Percentiles rank a stretch among this genome's conserved stretches.
Conservation (phyloP, 1,284 basidiomycete species). For the Limonomyces culmigenus region DNA sequence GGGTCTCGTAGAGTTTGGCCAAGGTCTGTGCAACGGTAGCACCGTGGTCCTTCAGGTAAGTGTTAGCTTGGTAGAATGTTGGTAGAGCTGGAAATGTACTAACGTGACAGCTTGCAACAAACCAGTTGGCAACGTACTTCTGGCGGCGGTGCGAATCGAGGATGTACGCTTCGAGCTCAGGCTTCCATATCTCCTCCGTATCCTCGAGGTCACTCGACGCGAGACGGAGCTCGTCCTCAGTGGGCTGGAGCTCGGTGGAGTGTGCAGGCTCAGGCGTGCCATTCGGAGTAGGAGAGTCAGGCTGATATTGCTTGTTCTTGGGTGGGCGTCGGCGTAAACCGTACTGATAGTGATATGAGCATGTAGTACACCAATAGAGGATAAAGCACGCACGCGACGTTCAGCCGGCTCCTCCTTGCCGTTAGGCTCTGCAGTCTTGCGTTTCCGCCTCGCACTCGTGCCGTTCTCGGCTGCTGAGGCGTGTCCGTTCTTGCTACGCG, state of each 20-base stretch:
- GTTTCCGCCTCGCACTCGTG: too few species aligned
- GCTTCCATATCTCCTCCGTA: slow-evolving; percentile 55
- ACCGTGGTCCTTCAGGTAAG: slow-evolving; percentile 41
- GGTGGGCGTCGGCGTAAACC: slow-evolving; percentile 23
- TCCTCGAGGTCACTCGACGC: slow-evolving; percentile 64
- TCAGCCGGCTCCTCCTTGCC: too few species aligned
- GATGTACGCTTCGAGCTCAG: slow-evolving; percentile 48
- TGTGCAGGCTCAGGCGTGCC: too few species aligned
- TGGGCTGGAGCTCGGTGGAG: slow-evolving; percentile 16
- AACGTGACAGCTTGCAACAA: slow-evolving; percentile 45
- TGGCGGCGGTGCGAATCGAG: slow-evolving; percentile 55
- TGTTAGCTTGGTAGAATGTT: slow-evolving; percentile 3
- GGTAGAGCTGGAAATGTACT: slow-evolving; percentile 12
- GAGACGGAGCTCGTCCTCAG: slow-evolving; percentile 29
- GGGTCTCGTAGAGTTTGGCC: slow-evolving; percentile 46
- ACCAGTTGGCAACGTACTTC: slow-evolving; percentile 53
- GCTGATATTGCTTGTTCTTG: slow-evolving; percentile 21
- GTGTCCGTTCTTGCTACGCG: too few species aligned
- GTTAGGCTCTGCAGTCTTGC: too few species aligned
- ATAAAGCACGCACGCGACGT: background rate
- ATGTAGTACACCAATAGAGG: too few species aligned
- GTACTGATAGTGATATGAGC: slow-evolving; percentile 12
- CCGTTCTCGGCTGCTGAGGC: too few species aligned
- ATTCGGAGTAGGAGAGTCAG: too few species aligned
- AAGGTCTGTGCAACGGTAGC: slow-evolving; percentile 37